Base-by-base conservation (phyloP, 1,284 basidiomycete species). In the Clitocybe nebularis region DNA sequence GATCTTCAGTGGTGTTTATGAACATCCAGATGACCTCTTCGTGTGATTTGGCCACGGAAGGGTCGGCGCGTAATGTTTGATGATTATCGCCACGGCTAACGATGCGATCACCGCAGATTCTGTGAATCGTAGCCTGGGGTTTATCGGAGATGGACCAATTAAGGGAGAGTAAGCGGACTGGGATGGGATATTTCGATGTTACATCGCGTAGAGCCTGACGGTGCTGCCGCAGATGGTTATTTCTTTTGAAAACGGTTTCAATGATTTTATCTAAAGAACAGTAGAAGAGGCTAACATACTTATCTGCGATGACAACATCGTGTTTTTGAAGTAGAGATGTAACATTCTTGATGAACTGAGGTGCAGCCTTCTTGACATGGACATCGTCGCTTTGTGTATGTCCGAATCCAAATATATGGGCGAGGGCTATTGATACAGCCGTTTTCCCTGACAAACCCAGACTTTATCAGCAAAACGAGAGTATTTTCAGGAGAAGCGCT, bases 311-410 rank as follows among this genome's bases (percentile, higher is more conserved):
- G 7, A 96, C 93, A 0, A 94, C 79, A 41, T 88, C 72, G 41
- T 88, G 66, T 0, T 60, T 73, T 43, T 76, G 60, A 16, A 95
- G 69, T 1, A 89, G 67, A 0, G 71, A 61, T 6, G 69, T 62
- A 25, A 97, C 84, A 48, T 89, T 92, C 52, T 74, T 79, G 42
- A 94, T 64, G 64, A 99, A 99, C 1, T 68, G 59, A 0, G 84
- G 77, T 0, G 79, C 92, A 0, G 89, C 51, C 57, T 87, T 93
- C 65, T 94, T 98, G 8, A 66, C 74, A 30, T 75, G 70, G 3
- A 97, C 77, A 56, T 98, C 90, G 62, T 99, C 96, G 55, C 87
- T 92, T 60, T 99, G 95, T 0, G 87, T 90, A 57, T 98, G 93
- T 0, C 73, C 88, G 46, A 91, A 93, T 0, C 74, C 77, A 54